Evolutionary conservation across 2,329 filamentous ascomycete species (phyloP).

Genomic region (Verticillium longisporum): DNA sequence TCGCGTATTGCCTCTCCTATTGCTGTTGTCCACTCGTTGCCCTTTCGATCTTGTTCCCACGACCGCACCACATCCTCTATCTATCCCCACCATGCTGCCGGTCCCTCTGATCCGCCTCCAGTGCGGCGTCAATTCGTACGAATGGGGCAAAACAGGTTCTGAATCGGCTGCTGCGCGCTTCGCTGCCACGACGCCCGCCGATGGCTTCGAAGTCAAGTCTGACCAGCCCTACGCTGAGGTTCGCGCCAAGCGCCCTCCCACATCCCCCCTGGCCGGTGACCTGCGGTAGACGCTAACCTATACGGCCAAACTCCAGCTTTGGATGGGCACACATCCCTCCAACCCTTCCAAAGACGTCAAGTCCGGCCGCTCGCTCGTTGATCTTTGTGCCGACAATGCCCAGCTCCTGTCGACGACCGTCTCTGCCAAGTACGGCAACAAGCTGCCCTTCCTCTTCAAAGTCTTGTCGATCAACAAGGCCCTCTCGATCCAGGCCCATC

Average conservation of each 20-base stretch:
- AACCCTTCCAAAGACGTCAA: constrained; percentile 86
- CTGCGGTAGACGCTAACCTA: not conserved
- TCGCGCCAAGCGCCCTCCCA: not conserved
- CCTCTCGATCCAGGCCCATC: constrained; percentile 93
- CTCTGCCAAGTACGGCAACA: constrained; percentile 66
- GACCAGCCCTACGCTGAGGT: constrained; percentile 92
- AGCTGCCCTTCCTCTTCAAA: constrained; percentile 95
- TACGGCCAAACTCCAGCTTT: constrained; percentile 55
- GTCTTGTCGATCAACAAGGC: constrained; percentile 94
- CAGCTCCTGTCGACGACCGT: constrained; percentile 71
- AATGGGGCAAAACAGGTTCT: constrained; percentile 93
- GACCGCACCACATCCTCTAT: not conserved
- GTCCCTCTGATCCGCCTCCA: constrained; percentile 79
- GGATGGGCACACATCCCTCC: constrained; percentile 98
- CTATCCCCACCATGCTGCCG: constrained; percentile 42
- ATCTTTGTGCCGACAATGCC: constrained; percentile 82
- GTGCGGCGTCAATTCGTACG: constrained; percentile 95
- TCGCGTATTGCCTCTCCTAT: not conserved
- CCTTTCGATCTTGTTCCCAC: not conserved
- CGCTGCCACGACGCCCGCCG: constrained; percentile 73
- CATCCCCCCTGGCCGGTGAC: not conserved
- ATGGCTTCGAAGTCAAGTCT: constrained; percentile 68
- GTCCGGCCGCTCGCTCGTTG: constrained; percentile 79
- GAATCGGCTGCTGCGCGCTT: constrained; percentile 85
- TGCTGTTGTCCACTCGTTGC: not conserved